phyloP scores from a whole-genome alignment of 495 filamentous ascomycete species.

The Penicillium nucicola region DNA sequence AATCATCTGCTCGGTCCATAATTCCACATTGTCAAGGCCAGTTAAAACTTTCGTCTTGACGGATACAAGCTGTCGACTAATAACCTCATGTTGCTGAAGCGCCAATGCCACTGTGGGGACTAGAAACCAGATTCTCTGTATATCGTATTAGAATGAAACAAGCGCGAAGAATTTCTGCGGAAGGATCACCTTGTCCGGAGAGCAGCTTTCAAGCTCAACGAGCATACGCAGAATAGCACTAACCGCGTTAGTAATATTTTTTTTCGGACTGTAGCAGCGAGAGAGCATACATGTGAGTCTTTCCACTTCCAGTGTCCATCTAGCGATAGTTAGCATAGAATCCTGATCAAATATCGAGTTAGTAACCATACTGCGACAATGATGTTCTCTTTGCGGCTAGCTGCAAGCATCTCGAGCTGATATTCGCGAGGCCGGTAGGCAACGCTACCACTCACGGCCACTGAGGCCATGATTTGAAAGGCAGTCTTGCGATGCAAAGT shows the following conservation, averaged over 20 bases:
- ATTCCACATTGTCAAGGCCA: constrained; percentile 66
- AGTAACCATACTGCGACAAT: constrained; percentile 69
- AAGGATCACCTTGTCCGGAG: constrained; percentile 54
- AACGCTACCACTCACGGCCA: neutral
- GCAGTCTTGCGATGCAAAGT: too few relatives aligned
- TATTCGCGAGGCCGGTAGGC: constrained; percentile 61
- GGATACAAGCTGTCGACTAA: constrained; percentile 59
- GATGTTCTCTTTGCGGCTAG: constrained; percentile 73
- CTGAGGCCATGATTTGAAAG: neutral
- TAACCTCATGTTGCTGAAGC: constrained; percentile 65
- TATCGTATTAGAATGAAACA: constrained; percentile 3
- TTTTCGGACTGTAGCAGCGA: neutral
- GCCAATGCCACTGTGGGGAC: constrained; percentile 74
- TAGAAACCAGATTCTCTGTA: constrained; percentile 80
- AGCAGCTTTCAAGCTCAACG: constrained; percentile 64
- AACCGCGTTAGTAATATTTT: constrained; percentile 3
- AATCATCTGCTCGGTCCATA: constrained; percentile 66
- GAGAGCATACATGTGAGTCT: constrained; percentile 76
- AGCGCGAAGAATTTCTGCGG: neutral
- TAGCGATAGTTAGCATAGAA: constrained; percentile 21
- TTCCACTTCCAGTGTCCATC: constrained; percentile 95
- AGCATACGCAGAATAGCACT: constrained; percentile 78
- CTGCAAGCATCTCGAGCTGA: constrained; percentile 87
- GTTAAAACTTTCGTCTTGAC: constrained; percentile 62
- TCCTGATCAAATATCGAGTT: neutral